Base-by-base conservation (phyloP, 2,329 filamentous ascomycete species). In the Fusarium ramigenum region DNA sequence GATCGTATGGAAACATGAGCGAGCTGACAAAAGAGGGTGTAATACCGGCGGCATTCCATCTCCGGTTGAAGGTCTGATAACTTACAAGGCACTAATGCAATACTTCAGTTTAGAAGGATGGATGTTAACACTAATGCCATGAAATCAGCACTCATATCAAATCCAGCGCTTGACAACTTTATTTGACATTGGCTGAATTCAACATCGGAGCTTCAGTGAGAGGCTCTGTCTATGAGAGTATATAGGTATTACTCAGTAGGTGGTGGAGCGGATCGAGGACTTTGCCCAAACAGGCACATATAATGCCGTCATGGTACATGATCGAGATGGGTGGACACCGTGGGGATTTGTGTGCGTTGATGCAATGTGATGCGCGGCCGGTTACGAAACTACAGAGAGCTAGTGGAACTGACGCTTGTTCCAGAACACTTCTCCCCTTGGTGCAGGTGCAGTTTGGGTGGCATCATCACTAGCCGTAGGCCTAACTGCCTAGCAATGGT, bases 271-370 rank as follows among this genome's bases (percentile, higher is more conserved):
- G 11, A 36, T 61, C 34, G 47, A 65, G 53, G 53, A 68, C 69
- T 61, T 52, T 61, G 54, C 54, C 59, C 72, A 75, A 74, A 66
- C 44, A 53, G 57, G 60, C 57, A 44, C 57, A 59, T 69, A 46
- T 42, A 49, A 69, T 69, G 52, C 66, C 76, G 76, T 78, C 76
- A 78, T 77, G 46, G 63, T 60, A 74, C 76, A 68, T 75, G 36
- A 69, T 74, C 32, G 46, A 34, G 56, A 34, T 30, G 43, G 40
- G 61, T 72, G 67, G 75, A 59, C 65, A 53, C 39, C n/a, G 65
- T 69, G 73, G 74, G 71, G 56, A 70, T 65, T 64, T 68, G 43
- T 49, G 53, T 56, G 56, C 71, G 62, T 63, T 49, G 36, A 73
- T 66, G 70, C 70, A 57, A 36, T 57, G 56, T 21, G 36, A 67